Evolutionary conservation across 495 filamentous ascomycete genomes (phyloP).

Genomic region (Podospora pseudoanserina): DNA sequence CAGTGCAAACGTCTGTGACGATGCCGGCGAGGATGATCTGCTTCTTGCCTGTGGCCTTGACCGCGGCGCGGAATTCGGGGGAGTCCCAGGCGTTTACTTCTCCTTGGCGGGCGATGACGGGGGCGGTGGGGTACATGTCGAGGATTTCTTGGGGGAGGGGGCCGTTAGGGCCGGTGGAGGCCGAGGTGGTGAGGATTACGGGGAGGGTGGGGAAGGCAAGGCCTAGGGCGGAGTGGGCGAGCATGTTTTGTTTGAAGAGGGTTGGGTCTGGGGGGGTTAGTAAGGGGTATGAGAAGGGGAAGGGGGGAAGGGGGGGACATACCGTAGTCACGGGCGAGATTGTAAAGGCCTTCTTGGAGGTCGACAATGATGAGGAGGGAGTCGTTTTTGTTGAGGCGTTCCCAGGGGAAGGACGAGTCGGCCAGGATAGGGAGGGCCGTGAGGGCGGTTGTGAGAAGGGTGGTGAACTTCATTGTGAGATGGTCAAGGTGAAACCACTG

Average conservation of each 20-base stretch:
- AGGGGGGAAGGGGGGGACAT: neutral
- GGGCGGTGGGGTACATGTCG: slow-evolving; percentile 63
- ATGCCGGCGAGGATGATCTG: slow-evolving; percentile 75
- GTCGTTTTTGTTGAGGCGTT: slow-evolving; percentile 28
- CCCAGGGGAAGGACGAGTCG: slow-evolving; percentile 20
- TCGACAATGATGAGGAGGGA: slow-evolving; percentile 64
- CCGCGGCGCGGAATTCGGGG: slow-evolving; percentile 61
- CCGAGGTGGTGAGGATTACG: slow-evolving; percentile 58
- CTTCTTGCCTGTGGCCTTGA: slow-evolving; percentile 60
- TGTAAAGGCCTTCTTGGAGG: slow-evolving; percentile 66
- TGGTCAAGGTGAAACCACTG: neutral
- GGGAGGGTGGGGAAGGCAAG: slow-evolving; percentile 62
- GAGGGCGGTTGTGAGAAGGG: slow-evolving; percentile 21
- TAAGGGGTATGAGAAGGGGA: neutral
- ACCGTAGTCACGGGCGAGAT: slow-evolving; percentile 58
- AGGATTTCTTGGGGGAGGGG: slow-evolving; percentile 66
- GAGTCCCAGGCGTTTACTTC: slow-evolving; percentile 85
- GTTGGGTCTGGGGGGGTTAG: slow-evolving; percentile 38
- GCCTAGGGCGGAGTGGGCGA: slow-evolving; percentile 65
- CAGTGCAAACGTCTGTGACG: slow-evolving; percentile 72
- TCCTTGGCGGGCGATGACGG: slow-evolving; percentile 64
- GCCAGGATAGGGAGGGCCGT: slow-evolving; percentile 20
- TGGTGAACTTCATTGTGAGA: slow-evolving; percentile 18
- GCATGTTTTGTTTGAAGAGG: slow-evolving; percentile 62
- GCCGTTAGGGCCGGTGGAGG: slow-evolving; percentile 59